phyloP scores from a whole-genome alignment of 2,329 filamentous ascomycete genomes.

The Aureobasidium sp. region DNA sequence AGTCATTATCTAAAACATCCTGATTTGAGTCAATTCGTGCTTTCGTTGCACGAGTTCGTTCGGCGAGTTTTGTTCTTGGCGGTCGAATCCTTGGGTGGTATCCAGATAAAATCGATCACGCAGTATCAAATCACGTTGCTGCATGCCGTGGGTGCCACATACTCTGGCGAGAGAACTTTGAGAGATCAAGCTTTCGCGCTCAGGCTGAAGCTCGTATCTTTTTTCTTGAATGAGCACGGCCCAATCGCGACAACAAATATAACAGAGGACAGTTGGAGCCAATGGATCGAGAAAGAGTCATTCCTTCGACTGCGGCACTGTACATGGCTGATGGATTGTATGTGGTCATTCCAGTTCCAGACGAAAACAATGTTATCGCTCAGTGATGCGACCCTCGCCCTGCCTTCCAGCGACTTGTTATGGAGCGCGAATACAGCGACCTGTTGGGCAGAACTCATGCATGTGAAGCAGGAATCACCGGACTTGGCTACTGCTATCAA shows the following conservation, averaged over 20 bases:
- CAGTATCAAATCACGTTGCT: background rate
- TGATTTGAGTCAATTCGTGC: slow-evolving; percentile 16
- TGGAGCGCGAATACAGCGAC: background rate
- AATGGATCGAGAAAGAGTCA: slow-evolving; percentile 25
- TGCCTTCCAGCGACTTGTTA: slow-evolving; percentile 21
- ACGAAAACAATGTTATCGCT: slow-evolving; percentile 22
- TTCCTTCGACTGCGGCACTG: slow-evolving; percentile 25
- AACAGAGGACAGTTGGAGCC: background rate
- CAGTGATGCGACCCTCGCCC: slow-evolving; percentile 24
- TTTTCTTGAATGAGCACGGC: background rate
- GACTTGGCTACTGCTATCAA: background rate
- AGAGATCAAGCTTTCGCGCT: background rate
- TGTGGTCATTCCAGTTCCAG: slow-evolving; percentile 27
- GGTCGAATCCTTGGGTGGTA: background rate
- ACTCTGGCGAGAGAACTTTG: background rate
- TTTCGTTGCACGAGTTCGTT: slow-evolving; percentile 23
- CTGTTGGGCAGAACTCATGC: background rate
- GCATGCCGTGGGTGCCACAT: background rate
- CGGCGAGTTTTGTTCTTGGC: slow-evolving; percentile 19
- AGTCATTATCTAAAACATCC: slow-evolving; percentile 28
- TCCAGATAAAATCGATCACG: background rate
- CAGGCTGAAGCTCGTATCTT: background rate
- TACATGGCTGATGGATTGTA: slow-evolving; percentile 31
- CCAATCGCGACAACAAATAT: background rate
- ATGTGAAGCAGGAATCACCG: background rate